Conservation (phyloP, 2,329 filamentous ascomycete species). For the Fusarium udum region DNA sequence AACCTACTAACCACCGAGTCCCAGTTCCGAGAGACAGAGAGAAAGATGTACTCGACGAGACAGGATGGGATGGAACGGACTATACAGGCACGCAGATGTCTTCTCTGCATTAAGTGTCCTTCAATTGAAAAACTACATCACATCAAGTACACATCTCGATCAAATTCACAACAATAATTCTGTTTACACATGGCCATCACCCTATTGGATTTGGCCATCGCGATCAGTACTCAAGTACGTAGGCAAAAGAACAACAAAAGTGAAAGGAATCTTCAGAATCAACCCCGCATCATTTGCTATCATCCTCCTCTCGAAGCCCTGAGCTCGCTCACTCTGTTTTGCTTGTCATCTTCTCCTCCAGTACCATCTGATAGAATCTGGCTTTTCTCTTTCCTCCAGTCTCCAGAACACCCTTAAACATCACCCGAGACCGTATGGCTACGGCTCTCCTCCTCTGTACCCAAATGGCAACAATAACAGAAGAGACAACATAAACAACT, state of each 20-base stretch:
- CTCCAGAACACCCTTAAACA: conserved; percentile 12
- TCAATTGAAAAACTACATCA: neutral
- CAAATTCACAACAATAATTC: neutral
- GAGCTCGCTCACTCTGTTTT: conserved; percentile 3
- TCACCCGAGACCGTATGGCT: neutral
- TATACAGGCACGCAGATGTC: neutral
- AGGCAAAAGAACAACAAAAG: conserved; percentile 14
- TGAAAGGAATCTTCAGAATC: conserved; percentile 18
- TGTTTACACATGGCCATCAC: neutral
- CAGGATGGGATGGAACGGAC: neutral
- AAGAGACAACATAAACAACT: conserved; percentile 7
- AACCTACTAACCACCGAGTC: neutral
- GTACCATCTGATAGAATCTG: neutral
- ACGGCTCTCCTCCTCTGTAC: conserved; percentile 1
- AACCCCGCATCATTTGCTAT: conserved; percentile 19
- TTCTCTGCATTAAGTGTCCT: neutral
- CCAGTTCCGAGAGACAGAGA: neutral
- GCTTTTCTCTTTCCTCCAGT: neutral
- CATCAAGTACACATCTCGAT: neutral
- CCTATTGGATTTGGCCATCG: conserved; percentile 15
- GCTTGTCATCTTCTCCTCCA: neutral
- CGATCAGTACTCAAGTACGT: conserved; percentile 17
- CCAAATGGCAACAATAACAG: neutral
- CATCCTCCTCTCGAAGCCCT: conserved; percentile 8
- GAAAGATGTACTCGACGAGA: neutral